Conservation (phyloP, 1,284 basidiomycete species). For the Tremellales sp. region DNA sequence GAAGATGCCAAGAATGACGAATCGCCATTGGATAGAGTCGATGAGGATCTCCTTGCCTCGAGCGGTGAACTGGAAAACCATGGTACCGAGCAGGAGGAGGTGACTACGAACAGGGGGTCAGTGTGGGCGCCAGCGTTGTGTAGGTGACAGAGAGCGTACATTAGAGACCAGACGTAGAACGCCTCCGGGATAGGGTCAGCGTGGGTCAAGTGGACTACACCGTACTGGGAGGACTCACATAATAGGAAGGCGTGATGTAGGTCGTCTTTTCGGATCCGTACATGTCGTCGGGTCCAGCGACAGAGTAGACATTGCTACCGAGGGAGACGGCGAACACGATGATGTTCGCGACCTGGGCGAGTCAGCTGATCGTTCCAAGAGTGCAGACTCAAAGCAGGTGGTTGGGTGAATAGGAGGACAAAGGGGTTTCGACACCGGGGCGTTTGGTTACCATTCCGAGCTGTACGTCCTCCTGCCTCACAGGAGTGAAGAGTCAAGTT, state of each 20-base stretch:
- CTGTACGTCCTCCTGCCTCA: too few species aligned
- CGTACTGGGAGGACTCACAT: slow-evolving; percentile 54
- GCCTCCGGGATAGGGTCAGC: slow-evolving; percentile 53
- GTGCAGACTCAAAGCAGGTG: slow-evolving; percentile 1
- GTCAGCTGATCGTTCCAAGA: too few species aligned
- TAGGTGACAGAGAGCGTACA: slow-evolving; percentile 16
- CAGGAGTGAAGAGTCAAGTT: too few species aligned
- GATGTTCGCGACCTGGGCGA: slow-evolving; percentile 60
- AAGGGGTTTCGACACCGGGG: too few species aligned
- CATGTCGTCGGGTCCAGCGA: slow-evolving; percentile 65
- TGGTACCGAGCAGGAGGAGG: slow-evolving; percentile 75
- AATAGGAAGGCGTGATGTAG: slow-evolving; percentile 84
- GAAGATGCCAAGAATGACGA: slow-evolving; percentile 76
- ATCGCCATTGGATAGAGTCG: slow-evolving; percentile 82
- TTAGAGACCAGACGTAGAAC: slow-evolving; percentile 27
- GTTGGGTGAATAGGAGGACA: neutral
- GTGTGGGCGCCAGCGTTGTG: slow-evolving; percentile 18
- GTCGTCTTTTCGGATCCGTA: slow-evolving; percentile 52
- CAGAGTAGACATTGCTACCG: slow-evolving; percentile 74
- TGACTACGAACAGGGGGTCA: slow-evolving; percentile 79
- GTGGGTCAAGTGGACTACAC: slow-evolving; percentile 11
- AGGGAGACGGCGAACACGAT: slow-evolving; percentile 64
- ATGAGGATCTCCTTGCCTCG: slow-evolving; percentile 72
- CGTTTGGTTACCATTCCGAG: too few species aligned
- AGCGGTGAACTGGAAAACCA: slow-evolving; percentile 77